These are phyloP conservation scores for Pezicula neosporulosa DNA, from an alignment of 2,329 filamentous ascomycete genomes.

Conservation along the genomic window DNA sequence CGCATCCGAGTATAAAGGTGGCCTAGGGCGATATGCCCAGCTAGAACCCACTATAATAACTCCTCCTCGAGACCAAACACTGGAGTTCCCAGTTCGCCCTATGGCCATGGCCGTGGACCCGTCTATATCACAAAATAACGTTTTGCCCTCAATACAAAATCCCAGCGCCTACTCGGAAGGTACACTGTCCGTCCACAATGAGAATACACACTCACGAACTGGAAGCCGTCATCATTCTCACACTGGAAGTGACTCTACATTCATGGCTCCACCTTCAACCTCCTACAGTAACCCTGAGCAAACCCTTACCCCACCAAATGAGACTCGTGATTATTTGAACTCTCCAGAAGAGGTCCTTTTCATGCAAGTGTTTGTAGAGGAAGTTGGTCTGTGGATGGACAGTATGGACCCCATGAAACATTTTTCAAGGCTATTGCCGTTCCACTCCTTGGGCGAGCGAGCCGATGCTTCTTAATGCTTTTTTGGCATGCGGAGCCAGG, in stretches of 20 bases:
- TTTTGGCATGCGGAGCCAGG: conserved; percentile 82
- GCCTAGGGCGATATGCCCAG: conserved; percentile 67
- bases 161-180: conserved; percentile 20
- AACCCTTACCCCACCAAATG: conserved; percentile 35
- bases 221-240: conserved; percentile 28
- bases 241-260: conserved; percentile 24
- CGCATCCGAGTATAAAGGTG: conserved; percentile 85
- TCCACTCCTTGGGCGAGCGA: conserved; percentile 78
- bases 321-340: conserved; percentile 61
- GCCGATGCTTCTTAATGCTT: conserved; percentile 84
- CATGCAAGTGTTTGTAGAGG: conserved; percentile 89
- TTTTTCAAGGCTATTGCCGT: conserved; percentile 82
- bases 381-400: conserved; percentile 94
- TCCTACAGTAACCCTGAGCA: conserved; percentile 30
- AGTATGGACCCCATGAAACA: conserved; percentile 81
- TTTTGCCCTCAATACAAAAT: conserved; percentile 26
- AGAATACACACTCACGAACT: conserved; percentile 22
- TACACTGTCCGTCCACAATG: conserved; percentile 18
- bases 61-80: conserved; percentile 22
- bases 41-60: conserved; percentile 35
- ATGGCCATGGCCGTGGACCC: conserved; percentile 10
- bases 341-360: conserved; percentile 78
- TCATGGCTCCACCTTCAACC: conserved; percentile 34
- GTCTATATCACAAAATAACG: conserved; percentile 15
- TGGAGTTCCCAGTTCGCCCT: conserved; percentile 21